Evolutionary conservation across 305 asterid genomes (phyloP), one percentile per base, ranked within the genome.

Genomic region (Petunia hybrid): DNA sequence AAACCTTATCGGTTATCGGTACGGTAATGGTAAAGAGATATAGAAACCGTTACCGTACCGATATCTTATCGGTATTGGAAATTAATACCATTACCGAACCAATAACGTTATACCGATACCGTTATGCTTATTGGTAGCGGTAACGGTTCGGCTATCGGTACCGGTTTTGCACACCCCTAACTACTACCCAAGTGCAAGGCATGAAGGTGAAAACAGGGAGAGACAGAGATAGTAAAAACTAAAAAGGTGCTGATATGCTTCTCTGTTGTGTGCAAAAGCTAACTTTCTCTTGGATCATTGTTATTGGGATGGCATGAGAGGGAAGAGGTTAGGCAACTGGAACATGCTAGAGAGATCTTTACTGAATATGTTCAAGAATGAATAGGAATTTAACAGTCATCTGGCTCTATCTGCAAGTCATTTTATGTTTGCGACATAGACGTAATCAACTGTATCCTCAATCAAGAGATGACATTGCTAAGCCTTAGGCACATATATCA

Each of bases 281-380:
- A 12, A 59, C 48, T 13, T 36, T 63, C 70, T 64, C 53, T 65
- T 40, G 46, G 74, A 66, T 66, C 46, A 39, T 40, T 66, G 51
- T 40, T 40, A 48, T 14, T 40, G 74, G 51, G 31, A 66, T 66
- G 36, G 48, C 10, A 1, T 41, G 10, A 35, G 51, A 66, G 36
- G 51, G 51, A 40, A 40, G 51, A 66, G 74, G 35, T 66, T 66
- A 66, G 51, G 74, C 14, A 41, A 40, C 74, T 66, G n/a, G 74
- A 40, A 40, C 40, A 40, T 66, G 40, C 51, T 12, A 66, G 13
- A 40, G 51, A 66, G 35, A 66, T 66, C 48, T 43, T 66, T 40
- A 66, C 6, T 39, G 73, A 40, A 40, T 14, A 66, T 14, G 74
- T 66, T 64, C 14, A 40, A 35, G 40, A 66, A 40, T 45, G 74